Percentiles rank a stretch among this genome's conserved stretches.
phyloP scores from a whole-genome alignment of 164 flowering plant genomes.

The Sedum album region DNA sequence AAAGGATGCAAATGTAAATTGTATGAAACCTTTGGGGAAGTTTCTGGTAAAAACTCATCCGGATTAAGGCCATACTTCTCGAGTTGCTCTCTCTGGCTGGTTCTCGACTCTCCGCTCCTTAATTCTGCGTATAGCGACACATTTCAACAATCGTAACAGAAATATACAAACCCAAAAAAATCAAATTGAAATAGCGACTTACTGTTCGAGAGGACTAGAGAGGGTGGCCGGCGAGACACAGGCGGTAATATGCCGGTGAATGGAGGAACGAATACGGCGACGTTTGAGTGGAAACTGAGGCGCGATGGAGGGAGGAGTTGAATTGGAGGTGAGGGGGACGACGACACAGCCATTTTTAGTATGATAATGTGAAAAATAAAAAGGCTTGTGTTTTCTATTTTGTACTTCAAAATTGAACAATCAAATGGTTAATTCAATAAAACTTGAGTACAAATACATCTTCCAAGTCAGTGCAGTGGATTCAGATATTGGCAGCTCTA shows the following conservation, averaged over 20 bases:
- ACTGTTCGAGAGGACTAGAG: slow-evolving; percentile 27
- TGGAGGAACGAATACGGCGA: slow-evolving; percentile 11
- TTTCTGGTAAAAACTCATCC: slow-evolving; percentile 35
- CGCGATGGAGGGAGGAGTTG: slow-evolving; percentile 22
- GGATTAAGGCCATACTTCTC: slow-evolving; percentile 66
- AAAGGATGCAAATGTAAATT: too few relatives aligned
- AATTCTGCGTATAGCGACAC: slow-evolving; percentile 18
- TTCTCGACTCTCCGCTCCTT: slow-evolving; percentile 21
- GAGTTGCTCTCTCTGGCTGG: slow-evolving; percentile 34
- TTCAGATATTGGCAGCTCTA: too few relatives aligned
- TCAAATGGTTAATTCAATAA: too few relatives aligned
- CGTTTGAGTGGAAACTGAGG: slow-evolving; percentile 12
- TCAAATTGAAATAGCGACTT: background rate
- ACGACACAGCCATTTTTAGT: slow-evolving; percentile 25
- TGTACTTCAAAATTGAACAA: background rate
- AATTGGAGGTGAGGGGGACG: slow-evolving; percentile 16
- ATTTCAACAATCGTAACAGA: background rate
- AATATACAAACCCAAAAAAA: background rate
- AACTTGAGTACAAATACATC: too few relatives aligned
- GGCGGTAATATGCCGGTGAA: slow-evolving; percentile 11
- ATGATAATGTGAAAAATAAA: background rate
- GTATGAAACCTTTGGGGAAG: slow-evolving; percentile 35
- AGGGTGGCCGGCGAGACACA: slow-evolving; percentile 13
- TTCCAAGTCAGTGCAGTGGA: too few relatives aligned
- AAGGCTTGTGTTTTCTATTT: background rate